Evolutionary conservation across 768 basidiomycete species (phyloP).

Genomic region (Pleurotus tuoliensis): DNA sequence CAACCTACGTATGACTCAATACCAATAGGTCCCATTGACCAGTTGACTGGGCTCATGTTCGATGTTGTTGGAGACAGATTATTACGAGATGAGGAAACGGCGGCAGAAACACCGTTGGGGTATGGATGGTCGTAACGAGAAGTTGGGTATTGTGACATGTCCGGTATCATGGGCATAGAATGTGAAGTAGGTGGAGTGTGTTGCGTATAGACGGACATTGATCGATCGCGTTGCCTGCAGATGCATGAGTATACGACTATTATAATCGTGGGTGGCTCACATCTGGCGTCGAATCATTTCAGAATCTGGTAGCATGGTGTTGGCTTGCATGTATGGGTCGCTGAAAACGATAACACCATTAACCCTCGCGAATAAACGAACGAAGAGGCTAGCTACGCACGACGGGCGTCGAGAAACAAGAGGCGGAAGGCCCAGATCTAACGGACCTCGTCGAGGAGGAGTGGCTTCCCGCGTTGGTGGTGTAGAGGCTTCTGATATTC

Average conservation of each 20-base stretch:
- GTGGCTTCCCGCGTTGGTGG: slow-evolving; percentile 67
- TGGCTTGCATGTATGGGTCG: slow-evolving; percentile 41
- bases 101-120: slow-evolving; percentile 27
- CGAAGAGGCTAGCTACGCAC: slow-evolving; percentile 22
- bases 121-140: slow-evolving; percentile 53
- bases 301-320: slow-evolving; percentile 40
- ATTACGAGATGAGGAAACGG: slow-evolving; percentile 36
- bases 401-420: slow-evolving; percentile 36
- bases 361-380: slow-evolving; percentile 9
- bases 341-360: slow-evolving; percentile 23
- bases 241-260: not conserved
- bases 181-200: slow-evolving; percentile 36
- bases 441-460: slow-evolving; percentile 51
- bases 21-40: slow-evolving; percentile 38
- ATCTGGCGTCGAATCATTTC: slow-evolving; percentile 41
- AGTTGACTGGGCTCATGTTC: slow-evolving; percentile 41
- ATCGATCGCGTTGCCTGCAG: slow-evolving; percentile 3
- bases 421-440: slow-evolving; percentile 38
- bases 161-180: slow-evolving; percentile 56
- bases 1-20: slow-evolving; percentile 64
- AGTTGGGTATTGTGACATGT: slow-evolving; percentile 47
- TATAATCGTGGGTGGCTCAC: slow-evolving; percentile 29
- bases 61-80: slow-evolving; percentile 41
- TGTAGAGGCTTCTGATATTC: slow-evolving; percentile 66
- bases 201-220: slow-evolving; percentile 31